A percentile compares a stretch with the other conserved stretches of the same genome.
phyloP scores from a whole-genome alignment of 2,329 filamentous ascomycete genomes.

The Pezicula neosporulosa region DNA sequence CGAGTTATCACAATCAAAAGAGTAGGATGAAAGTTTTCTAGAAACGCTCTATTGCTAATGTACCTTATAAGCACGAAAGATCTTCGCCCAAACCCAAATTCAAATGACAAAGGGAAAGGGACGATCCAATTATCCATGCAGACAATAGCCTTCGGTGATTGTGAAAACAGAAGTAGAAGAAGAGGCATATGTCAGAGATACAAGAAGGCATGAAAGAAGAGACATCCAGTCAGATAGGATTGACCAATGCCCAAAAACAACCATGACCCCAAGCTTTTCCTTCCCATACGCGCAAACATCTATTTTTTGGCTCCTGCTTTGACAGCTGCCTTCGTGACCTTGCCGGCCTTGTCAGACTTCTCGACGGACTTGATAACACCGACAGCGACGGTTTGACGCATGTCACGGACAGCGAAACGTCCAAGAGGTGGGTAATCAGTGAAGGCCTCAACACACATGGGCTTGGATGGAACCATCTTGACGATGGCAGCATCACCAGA shows the following conservation, averaged over 20 bases:
- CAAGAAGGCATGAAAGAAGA: conserved; percentile 1
- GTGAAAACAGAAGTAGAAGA: background rate
- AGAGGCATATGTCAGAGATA: background rate
- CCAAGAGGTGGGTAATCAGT: conserved; percentile 99
- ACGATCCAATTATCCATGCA: background rate
- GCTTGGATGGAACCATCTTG: conserved; percentile 99
- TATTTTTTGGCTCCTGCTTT: conserved; percentile 37
- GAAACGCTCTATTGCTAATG: background rate
- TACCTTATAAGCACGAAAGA: background rate
- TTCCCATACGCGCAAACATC: conserved; percentile 3
- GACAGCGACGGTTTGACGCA: conserved; percentile 85
- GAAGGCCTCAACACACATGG: conserved; percentile 99
- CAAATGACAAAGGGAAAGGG: conserved; percentile 1
- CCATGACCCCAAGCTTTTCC: background rate
- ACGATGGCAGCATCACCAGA: conserved; percentile 99
- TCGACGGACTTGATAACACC: conserved; percentile 58
- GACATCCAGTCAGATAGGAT: background rate
- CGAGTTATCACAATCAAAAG: too few relatives aligned
- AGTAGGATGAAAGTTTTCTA: background rate
- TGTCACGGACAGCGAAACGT: conserved; percentile 99
- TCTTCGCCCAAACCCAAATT: background rate
- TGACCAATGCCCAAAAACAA: background rate
- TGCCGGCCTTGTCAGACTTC: conserved; percentile 20
- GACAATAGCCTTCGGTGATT: background rate
- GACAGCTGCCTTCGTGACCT: conserved; percentile 30